Evolutionary conservation across 352 stramenopile genomes (phyloP).

Genomic region (Pythium aphanidermatum): DNA sequence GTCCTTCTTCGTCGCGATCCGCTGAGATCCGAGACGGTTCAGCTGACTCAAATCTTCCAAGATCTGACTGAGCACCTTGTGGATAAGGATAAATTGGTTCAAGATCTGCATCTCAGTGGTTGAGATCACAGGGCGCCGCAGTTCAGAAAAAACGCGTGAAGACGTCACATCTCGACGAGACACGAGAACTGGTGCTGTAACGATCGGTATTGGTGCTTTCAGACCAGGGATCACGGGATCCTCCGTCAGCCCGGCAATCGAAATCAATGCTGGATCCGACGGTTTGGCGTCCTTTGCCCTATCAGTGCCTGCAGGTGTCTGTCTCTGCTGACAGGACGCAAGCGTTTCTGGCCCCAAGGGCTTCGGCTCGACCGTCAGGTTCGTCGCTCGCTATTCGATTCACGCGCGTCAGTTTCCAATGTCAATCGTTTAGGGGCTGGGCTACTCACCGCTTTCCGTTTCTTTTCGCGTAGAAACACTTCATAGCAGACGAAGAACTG

Average conservation of each 20-base stretch:
- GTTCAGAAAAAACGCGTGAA: not conserved
- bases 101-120: conserved; percentile 26
- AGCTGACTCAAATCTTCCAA: conserved; percentile 42
- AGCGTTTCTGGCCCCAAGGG: too few species aligned
- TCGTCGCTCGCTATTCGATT: too few species aligned
- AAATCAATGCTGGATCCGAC: conserved; percentile 9
- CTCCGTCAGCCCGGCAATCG: not conserved
- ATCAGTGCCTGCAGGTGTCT: too few species aligned
- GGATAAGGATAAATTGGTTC: conserved; percentile 39
- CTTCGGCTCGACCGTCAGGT: conserved; percentile 5
- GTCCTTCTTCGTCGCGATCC: conserved; percentile 12
- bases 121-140: conserved; percentile 4
- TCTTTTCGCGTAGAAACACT: conserved; percentile 29
- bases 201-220: conserved; percentile 2
- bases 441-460: conserved; percentile 7
- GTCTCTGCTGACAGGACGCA: too few species aligned
- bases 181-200: not conserved
- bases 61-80: conserved; percentile 34
- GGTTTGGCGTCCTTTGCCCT: too few species aligned
- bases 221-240: conserved; percentile 12
- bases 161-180: not conserved
- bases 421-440: not conserved
- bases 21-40: conserved; percentile 28
- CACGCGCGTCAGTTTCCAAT: too few species aligned
- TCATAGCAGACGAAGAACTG: conserved; percentile 67